These are phyloP conservation scores for Phragmites australis DNA, from an alignment of 176 grass and related monocot genomes.

Conservation along the genomic window DNA sequence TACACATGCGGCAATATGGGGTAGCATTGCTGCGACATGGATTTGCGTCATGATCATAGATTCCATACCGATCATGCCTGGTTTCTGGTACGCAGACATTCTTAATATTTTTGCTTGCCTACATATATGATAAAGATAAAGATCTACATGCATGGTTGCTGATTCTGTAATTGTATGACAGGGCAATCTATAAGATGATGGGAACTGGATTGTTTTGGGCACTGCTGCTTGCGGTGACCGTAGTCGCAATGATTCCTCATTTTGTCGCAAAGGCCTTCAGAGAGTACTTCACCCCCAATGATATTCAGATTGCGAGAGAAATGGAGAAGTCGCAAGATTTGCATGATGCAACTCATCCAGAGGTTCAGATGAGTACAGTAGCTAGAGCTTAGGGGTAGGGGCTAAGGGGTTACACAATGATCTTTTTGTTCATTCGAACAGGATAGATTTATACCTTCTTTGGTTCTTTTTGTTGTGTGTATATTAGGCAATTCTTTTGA, in stretches of 20 bases:
- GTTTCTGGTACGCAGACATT: constrained; percentile 69
- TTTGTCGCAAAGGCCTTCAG: constrained; percentile 65
- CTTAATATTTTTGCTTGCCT: constrained; percentile 12
- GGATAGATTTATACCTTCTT: constrained; percentile 46
- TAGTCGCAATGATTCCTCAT: constrained; percentile 83
- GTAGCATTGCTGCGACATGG: constrained; percentile 78
- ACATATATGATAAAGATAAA: not conserved
- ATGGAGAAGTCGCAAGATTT: constrained; percentile 67
- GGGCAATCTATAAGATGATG: constrained; percentile 85
- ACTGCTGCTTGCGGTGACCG: constrained; percentile 63
- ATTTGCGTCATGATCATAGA: constrained; percentile 91
- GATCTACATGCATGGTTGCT: constrained; percentile 17
- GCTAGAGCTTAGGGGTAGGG: constrained; percentile 43
- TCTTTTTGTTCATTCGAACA: constrained; percentile 51
- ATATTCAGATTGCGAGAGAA: constrained; percentile 92
- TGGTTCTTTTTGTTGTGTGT: constrained; percentile 58
- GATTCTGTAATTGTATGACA: constrained; percentile 49
- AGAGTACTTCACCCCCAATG: constrained; percentile 70
- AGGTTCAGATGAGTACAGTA: constrained; percentile 80
- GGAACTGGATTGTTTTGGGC: constrained; percentile 80
- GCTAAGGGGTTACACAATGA: constrained; percentile 33
- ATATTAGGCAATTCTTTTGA: constrained; percentile 87
- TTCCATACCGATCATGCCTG: constrained; percentile 63
- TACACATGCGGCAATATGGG: constrained; percentile 82
- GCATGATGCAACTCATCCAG: constrained; percentile 33